Evolutionary conservation across 2,329 filamentous ascomycete species (phyloP).

Genomic region (Aspergillus luchuensis): DNA sequence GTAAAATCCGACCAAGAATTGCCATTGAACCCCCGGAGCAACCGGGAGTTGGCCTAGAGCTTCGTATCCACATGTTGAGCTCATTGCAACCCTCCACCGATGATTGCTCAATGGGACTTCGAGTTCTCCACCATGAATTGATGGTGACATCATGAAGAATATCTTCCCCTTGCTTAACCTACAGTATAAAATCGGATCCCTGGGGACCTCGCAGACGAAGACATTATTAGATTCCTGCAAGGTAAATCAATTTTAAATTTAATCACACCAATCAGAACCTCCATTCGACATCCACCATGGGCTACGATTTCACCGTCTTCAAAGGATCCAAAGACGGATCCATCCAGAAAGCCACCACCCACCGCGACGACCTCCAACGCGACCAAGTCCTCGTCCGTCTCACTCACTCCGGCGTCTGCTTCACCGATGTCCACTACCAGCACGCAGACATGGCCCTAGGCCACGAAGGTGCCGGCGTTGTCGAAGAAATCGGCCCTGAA

Average conservation of each 20-base stretch:
- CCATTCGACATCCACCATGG: neutral
- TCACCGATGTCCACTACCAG: slow-evolving; percentile 54
- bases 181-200: neutral
- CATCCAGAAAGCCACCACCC: slow-evolving; percentile 55
- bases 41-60: neutral
- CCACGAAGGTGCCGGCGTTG: slow-evolving; percentile 42
- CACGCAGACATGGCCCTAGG: slow-evolving; percentile 38
- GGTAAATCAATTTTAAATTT: neutral
- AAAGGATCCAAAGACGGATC: slow-evolving; percentile 62
- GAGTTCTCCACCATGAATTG: neutral
- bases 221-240: neutral
- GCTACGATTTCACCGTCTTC: slow-evolving; percentile 59
- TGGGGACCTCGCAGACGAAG: neutral
- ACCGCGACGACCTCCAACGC: slow-evolving; percentile 36
- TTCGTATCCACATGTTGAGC: neutral
- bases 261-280: neutral
- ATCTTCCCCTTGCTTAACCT: neutral
- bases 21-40: neutral
- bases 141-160: neutral
- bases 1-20: neutral
- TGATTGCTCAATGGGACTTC: neutral
- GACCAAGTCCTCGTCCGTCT: slow-evolving; percentile 62
- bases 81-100: neutral
- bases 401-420: slow-evolving; percentile 68
- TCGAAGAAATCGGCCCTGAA: slow-evolving; percentile 34